Evolutionary conservation across 768 basidiomycete species (phyloP).

Genomic region (Pisolithus sp.): DNA sequence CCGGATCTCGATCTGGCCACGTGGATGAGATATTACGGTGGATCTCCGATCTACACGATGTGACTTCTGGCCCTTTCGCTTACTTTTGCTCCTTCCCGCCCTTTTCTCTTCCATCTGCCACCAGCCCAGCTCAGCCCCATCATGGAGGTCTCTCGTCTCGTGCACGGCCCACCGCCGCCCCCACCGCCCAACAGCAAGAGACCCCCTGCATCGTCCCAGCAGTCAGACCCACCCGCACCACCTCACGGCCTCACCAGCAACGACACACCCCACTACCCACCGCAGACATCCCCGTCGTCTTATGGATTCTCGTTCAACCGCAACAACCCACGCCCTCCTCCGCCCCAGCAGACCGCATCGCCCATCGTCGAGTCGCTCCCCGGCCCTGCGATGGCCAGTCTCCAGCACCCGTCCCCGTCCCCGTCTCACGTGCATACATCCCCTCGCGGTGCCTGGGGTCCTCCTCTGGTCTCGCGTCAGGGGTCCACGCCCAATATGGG

Average conservation of each 20-base stretch:
- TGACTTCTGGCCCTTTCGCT: constrained; percentile 22
- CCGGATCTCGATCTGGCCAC: constrained; percentile 26
- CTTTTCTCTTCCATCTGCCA: neutral
- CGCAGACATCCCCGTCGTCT: constrained; percentile 14
- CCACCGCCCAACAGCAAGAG: constrained; percentile 47
- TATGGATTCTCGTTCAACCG: constrained; percentile 18
- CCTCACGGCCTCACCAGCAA: constrained; percentile 7
- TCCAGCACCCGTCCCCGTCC: constrained; percentile 23
- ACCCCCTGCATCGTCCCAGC: constrained; percentile 12
- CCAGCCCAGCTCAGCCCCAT: too few species aligned
- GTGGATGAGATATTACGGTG: constrained; percentile 30
- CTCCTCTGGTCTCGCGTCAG: constrained; percentile 19
- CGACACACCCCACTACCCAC: constrained; percentile 20
- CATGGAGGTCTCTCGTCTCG: constrained; percentile 66
- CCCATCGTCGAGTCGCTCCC: constrained; percentile 19
- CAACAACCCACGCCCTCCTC: constrained; percentile 27
- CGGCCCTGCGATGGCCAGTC: constrained; percentile 27
- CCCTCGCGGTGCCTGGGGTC: constrained; percentile 28
- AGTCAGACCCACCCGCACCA: constrained; percentile 15
- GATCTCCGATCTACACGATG: constrained; percentile 26
- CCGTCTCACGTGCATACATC: constrained; percentile 24
- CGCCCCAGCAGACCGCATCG: constrained; percentile 22
- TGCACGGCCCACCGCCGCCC: constrained; percentile 67
- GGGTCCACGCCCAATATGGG: constrained; percentile 27
- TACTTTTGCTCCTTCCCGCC: too few species aligned